Base-by-base conservation (phyloP, 257 asterid species). In the Solanum sejunctum region DNA sequence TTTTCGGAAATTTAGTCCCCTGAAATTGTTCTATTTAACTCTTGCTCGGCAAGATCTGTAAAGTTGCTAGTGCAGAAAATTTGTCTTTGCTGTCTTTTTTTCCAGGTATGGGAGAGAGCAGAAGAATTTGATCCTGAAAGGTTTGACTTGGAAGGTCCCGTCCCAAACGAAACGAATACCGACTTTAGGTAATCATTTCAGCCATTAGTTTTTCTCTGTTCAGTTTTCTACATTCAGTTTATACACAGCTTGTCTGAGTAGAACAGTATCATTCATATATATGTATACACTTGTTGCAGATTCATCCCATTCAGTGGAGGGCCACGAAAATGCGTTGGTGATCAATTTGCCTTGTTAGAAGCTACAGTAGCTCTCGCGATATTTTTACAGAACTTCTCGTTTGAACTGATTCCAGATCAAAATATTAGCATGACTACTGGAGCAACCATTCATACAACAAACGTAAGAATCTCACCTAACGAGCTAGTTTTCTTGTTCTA, bases 271-370 rank as follows among this genome's bases (percentile, higher is more conserved):
- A 85, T 73, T 58, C 43, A 8, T 80, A 69, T 51, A 12, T 54
- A 36, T 28, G 2, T 28, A 28, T 75, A 20, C 1, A 36, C 80
- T 9, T 26, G 67, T 39, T 87, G 88, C 90, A 96, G 99, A 87
- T 96, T 88, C 81, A 92, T 95, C 66, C 99, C 99, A 8, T 95
- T 95, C 88, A 93, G 99, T 75, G 99, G 99, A 88, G 99, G 99
- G 55, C 98, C 99, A 4, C 93, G 98, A 2, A 96, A 96, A 87
- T 96, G 99, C 72, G 98, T 96, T 26, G 99, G 99, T 2, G 99
- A 96, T 91, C 99, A 96, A 63, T 96, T 96, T 82, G 99, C 98
- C 41, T 81, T 96, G 87, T 92, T 96, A 41, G 98, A 95, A 91
- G 99, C 99, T 3, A 93, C 92, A 75, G 93, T 95, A 58, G 63